Conservation (phyloP, 768 basidiomycete species). For the Trametes cingulata region DNA sequence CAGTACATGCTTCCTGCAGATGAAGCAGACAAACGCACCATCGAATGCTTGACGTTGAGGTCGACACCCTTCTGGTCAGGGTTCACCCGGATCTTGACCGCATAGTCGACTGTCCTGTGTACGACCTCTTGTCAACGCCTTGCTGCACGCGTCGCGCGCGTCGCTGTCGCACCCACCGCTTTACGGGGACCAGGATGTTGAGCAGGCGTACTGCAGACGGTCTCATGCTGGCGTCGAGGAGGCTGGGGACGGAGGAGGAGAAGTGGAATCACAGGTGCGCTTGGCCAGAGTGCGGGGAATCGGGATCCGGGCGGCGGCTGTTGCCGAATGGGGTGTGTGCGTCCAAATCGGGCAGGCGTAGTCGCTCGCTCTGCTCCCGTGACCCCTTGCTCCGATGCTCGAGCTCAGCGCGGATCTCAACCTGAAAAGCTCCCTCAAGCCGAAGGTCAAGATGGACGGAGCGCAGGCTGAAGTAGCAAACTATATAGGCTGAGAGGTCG, state of each 20-base stretch:
- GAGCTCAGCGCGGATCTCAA: too few species aligned
- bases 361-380: background rate
- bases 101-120: constrained; percentile 90
- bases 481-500: too few species aligned
- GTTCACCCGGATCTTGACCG: constrained; percentile 97
- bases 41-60: constrained; percentile 97
- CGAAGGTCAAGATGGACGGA: too few species aligned
- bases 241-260: background rate
- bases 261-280: constrained; percentile 6
- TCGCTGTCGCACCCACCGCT: constrained; percentile 54
- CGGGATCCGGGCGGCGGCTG: constrained; percentile 10
- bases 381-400: too few species aligned
- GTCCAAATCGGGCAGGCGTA: background rate
- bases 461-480: too few species aligned
- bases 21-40: constrained; percentile 56
- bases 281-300: constrained; percentile 11
- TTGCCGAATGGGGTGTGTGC: background rate
- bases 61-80: constrained; percentile 94
- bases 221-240: constrained; percentile 52
- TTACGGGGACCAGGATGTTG: constrained; percentile 93
- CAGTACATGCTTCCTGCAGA: background rate
- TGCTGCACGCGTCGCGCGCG: background rate
- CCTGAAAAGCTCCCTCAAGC: too few species aligned
- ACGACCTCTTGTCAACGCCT: constrained; percentile 1
- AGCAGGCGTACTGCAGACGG: constrained; percentile 71